Evolutionary conservation across 116 monocot genomes (phyloP).

Genomic region (Cymodocea nodosa): DNA sequence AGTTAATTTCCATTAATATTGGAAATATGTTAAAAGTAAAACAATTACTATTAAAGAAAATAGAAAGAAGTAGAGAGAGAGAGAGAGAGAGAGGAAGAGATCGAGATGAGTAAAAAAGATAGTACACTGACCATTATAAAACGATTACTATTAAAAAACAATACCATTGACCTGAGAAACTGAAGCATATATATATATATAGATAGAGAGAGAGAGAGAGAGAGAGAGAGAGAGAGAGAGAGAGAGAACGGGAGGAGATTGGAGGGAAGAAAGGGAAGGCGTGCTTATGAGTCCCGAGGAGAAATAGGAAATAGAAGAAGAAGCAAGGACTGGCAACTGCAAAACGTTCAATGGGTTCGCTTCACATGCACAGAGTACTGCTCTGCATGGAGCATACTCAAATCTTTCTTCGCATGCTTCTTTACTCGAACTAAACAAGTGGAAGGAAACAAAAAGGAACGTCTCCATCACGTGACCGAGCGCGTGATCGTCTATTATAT

Average conservation of each 20-base stretch:
- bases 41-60: no score
- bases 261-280: slow-evolving; percentile 3
- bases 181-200: no score
- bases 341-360: background rate
- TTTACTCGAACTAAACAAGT: background rate
- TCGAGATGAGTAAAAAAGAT: no score
- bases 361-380: slow-evolving; percentile 3
- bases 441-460: background rate
- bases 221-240: slow-evolving; percentile 6
- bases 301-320: background rate
- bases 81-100: no score
- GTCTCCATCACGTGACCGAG: background rate
- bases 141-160: no score
- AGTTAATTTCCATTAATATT: no score
- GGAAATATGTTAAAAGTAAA: no score
- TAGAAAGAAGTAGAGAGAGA: no score
- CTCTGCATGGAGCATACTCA: background rate
- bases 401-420: slow-evolving; percentile 1
- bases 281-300: slow-evolving; percentile 9
- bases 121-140: no score
- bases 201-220: slow-evolving; percentile 5
- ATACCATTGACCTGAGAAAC: no score
- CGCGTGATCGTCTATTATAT: no score
- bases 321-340: background rate
- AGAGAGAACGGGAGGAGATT: no score